Conservation (phyloP, 192 early-diverging fungal species). For the Umbelopsis sp. region DNA sequence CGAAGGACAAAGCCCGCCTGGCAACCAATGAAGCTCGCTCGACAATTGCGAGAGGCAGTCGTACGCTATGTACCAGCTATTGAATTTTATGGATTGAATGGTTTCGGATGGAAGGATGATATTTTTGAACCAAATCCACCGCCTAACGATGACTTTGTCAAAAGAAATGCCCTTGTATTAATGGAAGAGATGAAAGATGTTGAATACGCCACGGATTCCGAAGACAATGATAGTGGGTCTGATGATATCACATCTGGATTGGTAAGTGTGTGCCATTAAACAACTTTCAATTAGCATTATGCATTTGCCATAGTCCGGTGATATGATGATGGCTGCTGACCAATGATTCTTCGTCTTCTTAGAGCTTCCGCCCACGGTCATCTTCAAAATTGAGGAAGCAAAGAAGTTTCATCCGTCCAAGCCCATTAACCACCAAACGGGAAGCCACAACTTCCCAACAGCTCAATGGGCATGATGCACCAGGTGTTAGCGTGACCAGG, state of each 20-base stretch:
- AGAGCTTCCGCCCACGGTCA: neutral
- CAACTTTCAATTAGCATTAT: too few species aligned
- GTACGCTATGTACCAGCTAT: conserved; percentile 5
- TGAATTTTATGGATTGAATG: conserved; percentile 10
- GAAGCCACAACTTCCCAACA: neutral
- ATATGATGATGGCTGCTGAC: too few species aligned
- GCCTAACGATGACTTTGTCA: conserved; percentile 3
- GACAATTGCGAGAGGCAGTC: neutral
- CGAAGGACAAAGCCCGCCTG: conserved; percentile 6
- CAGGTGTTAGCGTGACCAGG: neutral
- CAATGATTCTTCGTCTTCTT: neutral
- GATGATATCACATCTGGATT: neutral
- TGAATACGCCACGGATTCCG: conserved; percentile 1
- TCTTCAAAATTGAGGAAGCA: neutral
- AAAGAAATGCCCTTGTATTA: neutral
- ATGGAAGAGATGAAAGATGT: conserved; percentile 12
- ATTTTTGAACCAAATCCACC: conserved; percentile 14
- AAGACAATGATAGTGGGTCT: conserved; percentile 2
- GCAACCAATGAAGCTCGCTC: conserved; percentile 10
- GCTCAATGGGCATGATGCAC: neutral
- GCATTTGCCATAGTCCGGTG: too few species aligned
- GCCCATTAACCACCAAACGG: neutral
- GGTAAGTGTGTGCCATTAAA: neutral
- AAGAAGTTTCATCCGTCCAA: neutral
- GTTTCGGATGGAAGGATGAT: conserved; percentile 3